A percentile compares a stretch with the other conserved stretches of the same genome.
Conservation (phyloP, 2,329 filamentous ascomycete species). For the Tolypocladium tropicale region DNA sequence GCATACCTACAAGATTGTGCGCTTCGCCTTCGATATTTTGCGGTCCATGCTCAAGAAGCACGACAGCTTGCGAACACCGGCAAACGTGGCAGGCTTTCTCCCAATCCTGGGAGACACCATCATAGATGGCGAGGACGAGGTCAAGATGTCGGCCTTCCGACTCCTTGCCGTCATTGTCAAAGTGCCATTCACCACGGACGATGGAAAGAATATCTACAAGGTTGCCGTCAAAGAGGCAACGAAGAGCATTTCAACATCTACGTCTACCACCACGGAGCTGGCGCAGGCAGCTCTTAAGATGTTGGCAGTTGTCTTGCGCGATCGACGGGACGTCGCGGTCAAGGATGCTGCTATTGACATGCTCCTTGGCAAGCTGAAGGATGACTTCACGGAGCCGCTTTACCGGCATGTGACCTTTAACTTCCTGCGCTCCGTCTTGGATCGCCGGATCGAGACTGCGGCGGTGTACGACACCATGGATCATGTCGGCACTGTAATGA, state of each 20-base stretch:
- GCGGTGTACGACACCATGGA: conserved; percentile 88
- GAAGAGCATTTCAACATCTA: conserved; percentile 65
- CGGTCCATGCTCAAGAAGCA: conserved; percentile 81
- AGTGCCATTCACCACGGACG: conserved; percentile 66
- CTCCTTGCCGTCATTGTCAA: conserved; percentile 79
- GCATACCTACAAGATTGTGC: conserved; percentile 76
- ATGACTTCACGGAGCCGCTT: conserved; percentile 86
- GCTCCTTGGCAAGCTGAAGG: conserved; percentile 69
- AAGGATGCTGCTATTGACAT: conserved; percentile 77
- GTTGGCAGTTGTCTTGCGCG: conserved; percentile 72
- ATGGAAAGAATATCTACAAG: conserved; percentile 52
- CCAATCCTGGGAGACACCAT: conserved; percentile 83
- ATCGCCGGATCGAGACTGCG: conserved; percentile 74
- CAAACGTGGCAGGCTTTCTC: conserved; percentile 76
- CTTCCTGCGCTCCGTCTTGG: conserved; percentile 80
- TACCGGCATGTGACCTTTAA: conserved; percentile 91
- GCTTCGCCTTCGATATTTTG: conserved; percentile 81
- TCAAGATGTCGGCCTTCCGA: conserved; percentile 79
- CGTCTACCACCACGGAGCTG: conserved; percentile 71
- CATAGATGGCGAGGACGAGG: conserved; percentile 77
- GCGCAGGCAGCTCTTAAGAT: conserved; percentile 85
- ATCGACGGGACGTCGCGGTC: conserved; percentile 64
- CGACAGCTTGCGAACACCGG: conserved; percentile 65
- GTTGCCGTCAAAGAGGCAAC: conserved; percentile 81
- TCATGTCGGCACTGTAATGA: conserved; percentile 83